These are phyloP conservation scores for Albophoma yamanashiensis DNA, from an alignment of 2,329 filamentous ascomycete genomes.

Conservation along the genomic window DNA sequence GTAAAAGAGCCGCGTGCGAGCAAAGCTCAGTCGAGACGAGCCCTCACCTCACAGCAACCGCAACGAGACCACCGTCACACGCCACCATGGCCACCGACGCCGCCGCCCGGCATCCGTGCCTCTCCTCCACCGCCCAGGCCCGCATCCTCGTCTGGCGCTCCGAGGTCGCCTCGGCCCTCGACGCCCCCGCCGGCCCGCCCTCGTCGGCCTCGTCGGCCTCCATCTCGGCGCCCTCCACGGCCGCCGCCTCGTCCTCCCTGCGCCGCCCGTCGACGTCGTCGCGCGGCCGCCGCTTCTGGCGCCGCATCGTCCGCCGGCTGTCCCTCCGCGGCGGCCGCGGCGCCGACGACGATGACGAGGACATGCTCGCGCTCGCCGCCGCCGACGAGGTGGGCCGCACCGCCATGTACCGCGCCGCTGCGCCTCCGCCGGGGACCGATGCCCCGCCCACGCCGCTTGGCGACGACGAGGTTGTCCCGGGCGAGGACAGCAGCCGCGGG, in stretches of 20 bases:
- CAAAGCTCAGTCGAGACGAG: neutral
- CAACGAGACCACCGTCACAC: neutral
- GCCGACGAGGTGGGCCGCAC: conserved; percentile 14
- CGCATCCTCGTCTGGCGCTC: conserved; percentile 39
- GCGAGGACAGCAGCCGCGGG: conserved; percentile 14
- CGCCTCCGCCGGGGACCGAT: conserved; percentile 2
- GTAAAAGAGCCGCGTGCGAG: neutral
- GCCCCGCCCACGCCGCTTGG: conserved; percentile 8
- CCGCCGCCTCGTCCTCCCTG: conserved; percentile 20
- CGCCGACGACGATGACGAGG: conserved; percentile 5
- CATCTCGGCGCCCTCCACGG: conserved; percentile 17
- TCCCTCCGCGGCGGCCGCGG: conserved; percentile 6
- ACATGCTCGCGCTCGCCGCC: conserved; percentile 1
- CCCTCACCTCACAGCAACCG: neutral
- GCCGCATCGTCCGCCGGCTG: conserved; percentile 11
- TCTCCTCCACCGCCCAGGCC: conserved; percentile 22
- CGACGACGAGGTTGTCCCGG: conserved; percentile 10
- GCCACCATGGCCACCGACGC: neutral
- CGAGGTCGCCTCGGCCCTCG: conserved; percentile 30
- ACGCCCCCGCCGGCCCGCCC: conserved; percentile 10
- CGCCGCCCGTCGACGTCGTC: conserved; percentile 11
- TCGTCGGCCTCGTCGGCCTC: conserved; percentile 14
- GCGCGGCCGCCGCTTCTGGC: conserved; percentile 12
- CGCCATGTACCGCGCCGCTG: conserved; percentile 22
- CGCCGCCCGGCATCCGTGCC: conserved; percentile 9